Base-by-base conservation (phyloP, 768 basidiomycete species). In the Termitomyces sp. region DNA sequence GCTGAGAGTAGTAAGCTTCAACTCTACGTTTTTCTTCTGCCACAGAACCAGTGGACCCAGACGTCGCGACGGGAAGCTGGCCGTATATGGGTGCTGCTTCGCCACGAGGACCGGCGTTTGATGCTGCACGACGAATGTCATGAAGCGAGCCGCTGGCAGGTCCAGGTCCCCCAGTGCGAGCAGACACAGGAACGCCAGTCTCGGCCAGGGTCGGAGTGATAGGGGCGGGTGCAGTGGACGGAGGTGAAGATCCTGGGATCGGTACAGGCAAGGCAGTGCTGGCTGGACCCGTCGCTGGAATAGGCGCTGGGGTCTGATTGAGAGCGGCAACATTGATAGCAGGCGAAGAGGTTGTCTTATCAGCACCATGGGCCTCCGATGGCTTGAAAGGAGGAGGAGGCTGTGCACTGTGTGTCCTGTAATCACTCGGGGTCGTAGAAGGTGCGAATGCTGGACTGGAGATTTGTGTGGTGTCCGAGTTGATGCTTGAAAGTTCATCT, bases 1-100 rank as follows among this genome's bases (percentile, higher is more conserved):
- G 68, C 59, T 72, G 71, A 9, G 75, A 73, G 62, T 76, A 75
- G 15, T 68, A 60, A 50, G 70, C 70, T 12, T 70, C 71, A 34
- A 88, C 73, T n/a, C 85, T 75, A 63, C 66, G 77, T 77, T 89
- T 88, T 74, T 87, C 86, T 46, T 86, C 86, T 65, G 80, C 82
- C 1, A 84, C 86, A 51, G 75, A 79, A 68, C 82, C 75, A 57
- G 69, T 70, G 15, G 70, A 59, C 31, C 64, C 58, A 29, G 69
- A 52, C 18, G 20, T 22, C 3, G 29, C 13, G 47, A 45, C 47
- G 10, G 64, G 62, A 7, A 64, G 51, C 51, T 65, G 66, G 5
- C 76, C 73, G 56, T 70, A 72, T 5, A 63, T 44, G 33, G 73
- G 73, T 9, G 63, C 67, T 13, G 57, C 60, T 16, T 65, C 34